A percentile compares a stretch with the other conserved stretches of the same genome.
Evolutionary conservation across 2,329 filamentous ascomycete genomes (phyloP).

Genomic region (Pyricularia sp.): DNA sequence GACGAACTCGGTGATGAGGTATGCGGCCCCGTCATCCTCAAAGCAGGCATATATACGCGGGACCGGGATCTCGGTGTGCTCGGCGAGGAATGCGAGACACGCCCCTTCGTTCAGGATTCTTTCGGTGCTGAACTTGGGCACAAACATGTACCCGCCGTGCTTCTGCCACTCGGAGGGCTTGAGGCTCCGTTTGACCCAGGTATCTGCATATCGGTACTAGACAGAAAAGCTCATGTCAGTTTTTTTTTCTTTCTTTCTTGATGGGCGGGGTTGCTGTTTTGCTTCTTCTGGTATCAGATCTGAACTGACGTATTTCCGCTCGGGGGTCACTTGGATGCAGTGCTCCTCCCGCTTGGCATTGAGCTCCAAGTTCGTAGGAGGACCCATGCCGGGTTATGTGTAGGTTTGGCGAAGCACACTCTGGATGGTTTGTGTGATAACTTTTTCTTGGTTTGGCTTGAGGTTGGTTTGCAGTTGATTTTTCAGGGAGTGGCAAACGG

Average conservation of each 20-base stretch:
- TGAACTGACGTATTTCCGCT: slow-evolving; percentile 7
- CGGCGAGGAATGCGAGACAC: slow-evolving; percentile 13
- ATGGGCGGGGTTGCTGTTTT: background rate
- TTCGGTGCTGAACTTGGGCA: slow-evolving; percentile 17
- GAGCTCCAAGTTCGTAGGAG: slow-evolving; percentile 6
- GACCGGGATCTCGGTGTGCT: slow-evolving; percentile 16
- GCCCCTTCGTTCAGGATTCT: slow-evolving; percentile 18
- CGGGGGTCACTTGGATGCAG: slow-evolving; percentile 5
- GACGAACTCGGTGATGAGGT: slow-evolving; percentile 17
- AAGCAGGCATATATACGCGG: slow-evolving; percentile 14
- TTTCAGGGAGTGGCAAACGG: background rate
- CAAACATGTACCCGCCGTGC: slow-evolving; percentile 14
- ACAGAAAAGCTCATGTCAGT: background rate
- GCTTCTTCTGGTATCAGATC: background rate
- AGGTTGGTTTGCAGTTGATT: background rate
- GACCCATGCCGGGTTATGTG: slow-evolving; percentile 3
- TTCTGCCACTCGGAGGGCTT: slow-evolving; percentile 17
- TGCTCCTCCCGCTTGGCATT: slow-evolving; percentile 6
- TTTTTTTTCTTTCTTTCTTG: background rate
- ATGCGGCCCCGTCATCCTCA: slow-evolving; percentile 18
- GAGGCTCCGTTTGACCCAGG: slow-evolving; percentile 19
- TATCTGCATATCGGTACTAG: slow-evolving; percentile 13
- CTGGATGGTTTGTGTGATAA: background rate
- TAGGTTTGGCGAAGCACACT: background rate
- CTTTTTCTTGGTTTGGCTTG: background rate